A percentile compares a stretch with the other conserved stretches of the same genome.
These are phyloP conservation scores for Shiraia sp. DNA, from an alignment of 2,329 filamentous ascomycete species.

Conservation along the genomic window DNA sequence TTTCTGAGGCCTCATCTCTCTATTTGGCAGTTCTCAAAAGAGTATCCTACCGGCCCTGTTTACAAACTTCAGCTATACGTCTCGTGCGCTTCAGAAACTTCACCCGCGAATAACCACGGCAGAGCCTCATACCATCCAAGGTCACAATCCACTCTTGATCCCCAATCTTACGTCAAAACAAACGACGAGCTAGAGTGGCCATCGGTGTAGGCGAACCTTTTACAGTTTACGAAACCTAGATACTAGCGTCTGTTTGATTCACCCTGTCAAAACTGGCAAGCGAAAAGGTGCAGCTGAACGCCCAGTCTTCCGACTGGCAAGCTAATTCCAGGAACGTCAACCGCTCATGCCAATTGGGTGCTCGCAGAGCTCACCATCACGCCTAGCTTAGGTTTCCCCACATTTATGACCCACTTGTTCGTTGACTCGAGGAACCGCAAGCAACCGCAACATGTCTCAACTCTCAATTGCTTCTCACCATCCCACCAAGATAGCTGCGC, in stretches of 20 bases:
- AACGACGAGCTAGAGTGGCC: too few species aligned
- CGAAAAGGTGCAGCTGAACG: neutral
- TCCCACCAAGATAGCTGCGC: neutral
- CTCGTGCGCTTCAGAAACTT: too few species aligned
- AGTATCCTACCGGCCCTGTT: too few species aligned
- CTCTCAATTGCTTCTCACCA: neutral
- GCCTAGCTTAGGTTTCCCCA: slow-evolving; percentile 5
- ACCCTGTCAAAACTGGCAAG: slow-evolving; percentile 5
- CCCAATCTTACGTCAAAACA: too few species aligned
- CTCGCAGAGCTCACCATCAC: slow-evolving; percentile 1
- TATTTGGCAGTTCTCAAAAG: too few species aligned
- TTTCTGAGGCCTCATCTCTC: too few species aligned
- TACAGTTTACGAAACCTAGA: neutral
- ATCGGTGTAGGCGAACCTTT: too few species aligned
- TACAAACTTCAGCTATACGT: too few species aligned
- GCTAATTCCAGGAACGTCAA: neutral
- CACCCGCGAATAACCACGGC: too few species aligned
- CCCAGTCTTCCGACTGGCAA: neutral
- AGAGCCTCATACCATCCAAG: too few species aligned
- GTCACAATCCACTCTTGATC: too few species aligned
- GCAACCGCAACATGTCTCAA: slow-evolving; percentile 5
- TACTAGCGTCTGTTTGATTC: neutral
- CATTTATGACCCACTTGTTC: slow-evolving; percentile 5
- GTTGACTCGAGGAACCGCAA: slow-evolving; percentile 1
- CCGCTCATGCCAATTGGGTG: slow-evolving; percentile 3